Evolutionary conservation across 2,329 filamentous ascomycete genomes (phyloP), one percentile per base, ranked within the genome.

Genomic region (Colletotrichum paranaense): DNA sequence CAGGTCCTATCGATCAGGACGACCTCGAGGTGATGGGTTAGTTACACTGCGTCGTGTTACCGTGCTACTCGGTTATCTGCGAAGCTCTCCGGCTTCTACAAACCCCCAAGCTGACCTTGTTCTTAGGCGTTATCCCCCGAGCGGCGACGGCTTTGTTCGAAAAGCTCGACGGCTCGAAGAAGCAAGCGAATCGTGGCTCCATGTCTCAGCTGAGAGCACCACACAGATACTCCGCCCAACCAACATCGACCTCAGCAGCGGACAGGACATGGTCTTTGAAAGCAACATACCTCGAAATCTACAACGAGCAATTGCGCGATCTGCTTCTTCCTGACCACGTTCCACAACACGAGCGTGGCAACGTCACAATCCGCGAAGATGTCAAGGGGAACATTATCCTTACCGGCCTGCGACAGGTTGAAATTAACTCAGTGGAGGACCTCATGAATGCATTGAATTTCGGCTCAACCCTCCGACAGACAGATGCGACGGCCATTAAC

Each of bases 201-300:
- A 92, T 92, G 80, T 94, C 94, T 19, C 95, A 95, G 64, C 88
- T 98, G 49, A 92, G 94, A 75, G 91, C 94, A 5, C 96, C 96
- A 0, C 89, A 91, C 59, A 91, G 95, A 75, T 97, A 97, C 77
- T 95, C 94, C 2, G 88, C 90, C 71, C 85, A 87, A 55, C 80
- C 84, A 2, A 74, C 80, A 1, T 66, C 84, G 30, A 78, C 85
- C 3, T 88, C 35, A 32, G 22, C 87, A 75, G 82, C 80, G 4
- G 94, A 97, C 62, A 95, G 93, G 82, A 93, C 89, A 75, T 99
- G 97, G 97, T 93, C 94, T 65, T 86, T 99, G 78, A 97, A 94
- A 82, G 97, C 96, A 12, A 98, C 95, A 1, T 98, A 98, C 80
- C 94, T 98, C 75, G 90, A 98, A 87, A 99, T 99, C 76, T 99